A percentile compares a stretch with the other conserved stretches of the same genome.
phyloP scores from a whole-genome alignment of 78 protist species.

The Bigelowiella natans region DNA sequence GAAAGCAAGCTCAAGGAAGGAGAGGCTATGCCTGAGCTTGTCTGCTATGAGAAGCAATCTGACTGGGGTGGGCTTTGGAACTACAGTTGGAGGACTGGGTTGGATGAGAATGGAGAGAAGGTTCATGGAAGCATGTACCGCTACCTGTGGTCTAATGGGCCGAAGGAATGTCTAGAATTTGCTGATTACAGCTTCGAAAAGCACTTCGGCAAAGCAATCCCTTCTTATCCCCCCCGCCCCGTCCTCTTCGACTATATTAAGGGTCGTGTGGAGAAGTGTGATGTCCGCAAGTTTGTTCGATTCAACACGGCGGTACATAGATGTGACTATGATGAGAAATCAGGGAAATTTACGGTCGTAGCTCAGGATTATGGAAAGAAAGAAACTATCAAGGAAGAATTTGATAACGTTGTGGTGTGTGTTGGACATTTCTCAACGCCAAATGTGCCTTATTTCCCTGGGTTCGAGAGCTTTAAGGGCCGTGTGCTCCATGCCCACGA shows the following conservation, averaged over 20 bases:
- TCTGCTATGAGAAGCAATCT: slow-evolving; percentile 17
- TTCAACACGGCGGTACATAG: not conserved
- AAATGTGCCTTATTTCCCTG: slow-evolving; percentile 7
- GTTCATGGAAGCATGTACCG: slow-evolving; percentile 22
- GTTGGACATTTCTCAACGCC: too few relatives aligned
- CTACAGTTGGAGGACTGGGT: slow-evolving; percentile 15
- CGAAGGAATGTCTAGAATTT: slow-evolving; percentile 18
- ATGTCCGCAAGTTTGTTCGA: not conserved
- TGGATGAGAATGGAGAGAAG: slow-evolving; percentile 4
- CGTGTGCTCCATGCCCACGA: slow-evolving; percentile 24
- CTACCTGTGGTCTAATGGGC: slow-evolving; percentile 24
- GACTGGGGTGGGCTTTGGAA: slow-evolving; percentile 7
- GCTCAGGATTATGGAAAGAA: too few relatives aligned
- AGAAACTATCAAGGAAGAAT: too few relatives aligned
- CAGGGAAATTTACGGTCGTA: too few relatives aligned
- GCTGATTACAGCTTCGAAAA: slow-evolving; percentile 23
- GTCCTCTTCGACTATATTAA: slow-evolving; percentile 2
- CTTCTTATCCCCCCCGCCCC: slow-evolving; percentile 16
- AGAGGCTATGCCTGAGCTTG: not conserved
- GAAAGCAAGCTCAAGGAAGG: too few relatives aligned
- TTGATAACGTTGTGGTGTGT: too few relatives aligned
- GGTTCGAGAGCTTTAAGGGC: not conserved
- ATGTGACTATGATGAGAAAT: too few relatives aligned
- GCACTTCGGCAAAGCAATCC: slow-evolving; percentile 9
- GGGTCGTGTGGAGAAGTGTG: not conserved